phyloP scores from a whole-genome alignment of 495 filamentous ascomycete genomes.

The Ramalina intermedia region DNA sequence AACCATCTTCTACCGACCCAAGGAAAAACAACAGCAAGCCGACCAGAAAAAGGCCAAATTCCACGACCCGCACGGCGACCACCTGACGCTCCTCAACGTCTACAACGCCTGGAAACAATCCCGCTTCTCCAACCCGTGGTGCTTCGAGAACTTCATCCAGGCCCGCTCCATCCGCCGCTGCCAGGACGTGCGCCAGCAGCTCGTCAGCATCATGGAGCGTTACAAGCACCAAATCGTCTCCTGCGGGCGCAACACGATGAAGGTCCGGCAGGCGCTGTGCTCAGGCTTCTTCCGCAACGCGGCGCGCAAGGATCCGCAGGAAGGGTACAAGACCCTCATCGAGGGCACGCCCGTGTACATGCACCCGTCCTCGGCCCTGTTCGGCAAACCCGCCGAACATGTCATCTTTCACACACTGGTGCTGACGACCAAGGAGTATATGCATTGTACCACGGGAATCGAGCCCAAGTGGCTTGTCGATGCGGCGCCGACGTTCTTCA shows the following conservation, averaged over 20 bases:
- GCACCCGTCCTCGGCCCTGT: constrained; percentile 79
- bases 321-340: constrained; percentile 86
- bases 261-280: constrained; percentile 85
- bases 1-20: constrained; percentile 83
- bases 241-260: constrained; percentile 74
- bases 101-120: constrained; percentile 88
- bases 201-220: constrained; percentile 82
- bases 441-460: constrained; percentile 82
- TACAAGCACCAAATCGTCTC: constrained; percentile 68
- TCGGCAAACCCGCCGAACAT: constrained; percentile 90
- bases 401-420: constrained; percentile 85
- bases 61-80: constrained; percentile 87
- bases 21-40: constrained; percentile 90
- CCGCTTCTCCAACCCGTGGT: constrained; percentile 77
- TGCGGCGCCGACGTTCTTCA: constrained; percentile 95
- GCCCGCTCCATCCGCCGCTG: constrained; percentile 73
- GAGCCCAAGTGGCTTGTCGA: constrained; percentile 88
- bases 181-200: constrained; percentile 82
- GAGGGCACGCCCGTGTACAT: constrained; percentile 92
- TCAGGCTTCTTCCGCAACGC: constrained; percentile 91
- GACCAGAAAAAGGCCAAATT: constrained; percentile 97
- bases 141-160: constrained; percentile 96
- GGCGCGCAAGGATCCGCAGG: constrained; percentile 81
- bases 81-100: constrained; percentile 87
- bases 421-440: constrained; percentile 92